A percentile compares a stretch with the other conserved stretches of the same genome.
Evolutionary conservation across 2,329 filamentous ascomycete genomes (phyloP).

Genomic region (Sporothrix globosa): DNA sequence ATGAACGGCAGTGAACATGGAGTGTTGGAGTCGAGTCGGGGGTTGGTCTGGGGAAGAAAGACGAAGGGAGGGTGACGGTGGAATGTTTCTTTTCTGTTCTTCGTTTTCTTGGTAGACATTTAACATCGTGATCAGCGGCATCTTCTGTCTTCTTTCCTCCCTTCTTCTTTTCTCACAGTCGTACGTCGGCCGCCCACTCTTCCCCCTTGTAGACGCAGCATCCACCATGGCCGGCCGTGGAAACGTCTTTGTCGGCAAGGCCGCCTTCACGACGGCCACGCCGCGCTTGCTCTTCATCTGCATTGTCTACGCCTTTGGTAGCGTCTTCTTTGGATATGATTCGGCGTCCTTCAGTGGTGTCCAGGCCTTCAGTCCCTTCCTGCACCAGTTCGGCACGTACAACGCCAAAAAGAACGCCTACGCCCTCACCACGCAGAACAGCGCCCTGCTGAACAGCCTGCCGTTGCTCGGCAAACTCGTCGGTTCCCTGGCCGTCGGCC

Average conservation of each 20-base stretch:
- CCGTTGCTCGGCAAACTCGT: slow-evolving; percentile 26
- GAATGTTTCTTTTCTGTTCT: no score
- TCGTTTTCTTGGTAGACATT: not conserved
- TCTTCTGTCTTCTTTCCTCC: not conserved
- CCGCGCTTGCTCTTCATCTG: slow-evolving; percentile 25
- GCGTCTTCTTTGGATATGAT: slow-evolving; percentile 27
- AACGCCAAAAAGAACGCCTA: slow-evolving; percentile 9
- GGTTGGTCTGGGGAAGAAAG: not conserved
- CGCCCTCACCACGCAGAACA: slow-evolving; percentile 13
- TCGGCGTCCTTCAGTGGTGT: slow-evolving; percentile 25
- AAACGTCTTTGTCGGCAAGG: slow-evolving; percentile 18
- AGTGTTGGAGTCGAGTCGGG: not conserved
- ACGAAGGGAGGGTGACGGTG: not conserved
- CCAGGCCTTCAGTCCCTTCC: slow-evolving; percentile 23
- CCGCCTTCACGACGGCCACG: slow-evolving; percentile 23
- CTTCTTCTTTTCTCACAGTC: not conserved
- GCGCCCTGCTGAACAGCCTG: slow-evolving; percentile 23
- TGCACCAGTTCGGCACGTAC: slow-evolving; percentile 13
- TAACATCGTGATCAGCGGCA: not conserved
- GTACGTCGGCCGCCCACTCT: not conserved
- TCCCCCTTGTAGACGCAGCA: not conserved
- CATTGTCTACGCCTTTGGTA: slow-evolving; percentile 24
- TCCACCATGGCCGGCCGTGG: slow-evolving; percentile 20
- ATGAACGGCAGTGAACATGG: not conserved
- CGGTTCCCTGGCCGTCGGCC: slow-evolving; percentile 17